phyloP scores from a whole-genome alignment of 2,329 filamentous ascomycete genomes.

The Fulvia fulva region DNA sequence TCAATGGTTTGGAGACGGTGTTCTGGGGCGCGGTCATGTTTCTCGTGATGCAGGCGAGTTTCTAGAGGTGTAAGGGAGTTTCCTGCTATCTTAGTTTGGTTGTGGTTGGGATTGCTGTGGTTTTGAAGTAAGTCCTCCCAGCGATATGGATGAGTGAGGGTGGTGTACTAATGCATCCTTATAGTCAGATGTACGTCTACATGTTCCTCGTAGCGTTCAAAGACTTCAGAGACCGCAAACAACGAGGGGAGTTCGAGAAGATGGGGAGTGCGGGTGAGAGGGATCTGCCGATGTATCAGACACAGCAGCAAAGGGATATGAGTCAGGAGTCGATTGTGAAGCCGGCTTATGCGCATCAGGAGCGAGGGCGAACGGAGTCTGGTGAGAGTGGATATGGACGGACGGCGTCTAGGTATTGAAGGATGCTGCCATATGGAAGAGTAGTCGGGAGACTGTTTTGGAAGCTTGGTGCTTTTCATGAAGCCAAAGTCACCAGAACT shows the following conservation, averaged over 20 bases:
- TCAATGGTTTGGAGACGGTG: conserved; percentile 41
- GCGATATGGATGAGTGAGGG: neutral
- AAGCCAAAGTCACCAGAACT: too few relatives aligned
- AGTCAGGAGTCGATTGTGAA: neutral
- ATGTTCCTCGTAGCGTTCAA: neutral
- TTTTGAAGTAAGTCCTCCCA: conserved; percentile 9
- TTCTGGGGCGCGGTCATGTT: conserved; percentile 42
- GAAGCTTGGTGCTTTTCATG: too few relatives aligned
- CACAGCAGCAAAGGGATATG: neutral
- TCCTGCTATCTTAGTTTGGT: conserved; percentile 12
- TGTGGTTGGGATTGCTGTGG: conserved; percentile 6
- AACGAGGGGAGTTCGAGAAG: neutral
- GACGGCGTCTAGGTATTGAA: neutral
- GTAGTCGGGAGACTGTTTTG: too few relatives aligned
- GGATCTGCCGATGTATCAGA: neutral
- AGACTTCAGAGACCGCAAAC: neutral
- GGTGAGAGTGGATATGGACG: neutral
- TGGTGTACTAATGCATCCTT: neutral
- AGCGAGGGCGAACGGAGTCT: neutral
- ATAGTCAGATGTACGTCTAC: neutral
- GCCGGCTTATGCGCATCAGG: neutral
- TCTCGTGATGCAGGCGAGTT: conserved; percentile 21
- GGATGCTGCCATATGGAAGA: too few relatives aligned
- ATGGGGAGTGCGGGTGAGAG: neutral
- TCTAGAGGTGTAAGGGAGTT: conserved; percentile 8